Evolutionary conservation across 108 stramenopile genomes (phyloP).

Genomic region (Cyclotella sp.): DNA sequence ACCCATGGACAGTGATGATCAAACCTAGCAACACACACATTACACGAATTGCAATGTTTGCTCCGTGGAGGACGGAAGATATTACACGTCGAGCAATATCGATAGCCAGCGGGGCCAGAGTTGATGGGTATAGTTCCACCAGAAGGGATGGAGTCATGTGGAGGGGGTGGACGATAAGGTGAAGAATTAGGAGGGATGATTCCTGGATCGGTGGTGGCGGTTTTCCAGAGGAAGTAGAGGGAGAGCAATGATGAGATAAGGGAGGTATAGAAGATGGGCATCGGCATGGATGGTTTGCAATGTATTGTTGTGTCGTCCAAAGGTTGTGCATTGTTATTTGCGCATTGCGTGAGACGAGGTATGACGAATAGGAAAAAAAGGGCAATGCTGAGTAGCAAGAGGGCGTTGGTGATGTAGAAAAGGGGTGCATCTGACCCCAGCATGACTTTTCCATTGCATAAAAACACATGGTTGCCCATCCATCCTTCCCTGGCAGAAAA

Average conservation of each 20-base stretch:
- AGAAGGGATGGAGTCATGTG: constrained; percentile 45
- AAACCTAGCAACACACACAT: constrained; percentile 91
- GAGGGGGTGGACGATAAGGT: constrained; percentile 70
- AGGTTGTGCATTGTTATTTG: too few relatives aligned
- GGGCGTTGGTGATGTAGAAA: constrained; percentile 77
- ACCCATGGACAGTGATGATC: constrained; percentile 96
- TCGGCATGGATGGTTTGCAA: constrained; percentile 32
- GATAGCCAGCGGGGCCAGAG: constrained; percentile 76
- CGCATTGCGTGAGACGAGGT: constrained; percentile 36
- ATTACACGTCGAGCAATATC: constrained; percentile 90
- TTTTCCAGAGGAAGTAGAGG: constrained; percentile 70
- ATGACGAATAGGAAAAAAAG: constrained; percentile 58
- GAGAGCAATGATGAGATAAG: constrained; percentile 41
- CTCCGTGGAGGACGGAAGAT: constrained; percentile 88
- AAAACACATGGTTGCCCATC: constrained; percentile 90
- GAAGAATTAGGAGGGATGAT: constrained; percentile 77
- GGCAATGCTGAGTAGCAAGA: constrained; percentile 61
- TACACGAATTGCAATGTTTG: constrained; percentile 96
- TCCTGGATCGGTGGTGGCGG: constrained; percentile 85
- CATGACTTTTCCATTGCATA: constrained; percentile 88
- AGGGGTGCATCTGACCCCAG: constrained; percentile 81
- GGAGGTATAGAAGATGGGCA: constrained; percentile 45
- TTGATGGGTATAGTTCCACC: constrained; percentile 63
- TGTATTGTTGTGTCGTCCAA: too few relatives aligned
- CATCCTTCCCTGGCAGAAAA: constrained; percentile 81